phyloP scores from a whole-genome alignment of 202 grass and related monocot species.

The Zizania palustris region DNA sequence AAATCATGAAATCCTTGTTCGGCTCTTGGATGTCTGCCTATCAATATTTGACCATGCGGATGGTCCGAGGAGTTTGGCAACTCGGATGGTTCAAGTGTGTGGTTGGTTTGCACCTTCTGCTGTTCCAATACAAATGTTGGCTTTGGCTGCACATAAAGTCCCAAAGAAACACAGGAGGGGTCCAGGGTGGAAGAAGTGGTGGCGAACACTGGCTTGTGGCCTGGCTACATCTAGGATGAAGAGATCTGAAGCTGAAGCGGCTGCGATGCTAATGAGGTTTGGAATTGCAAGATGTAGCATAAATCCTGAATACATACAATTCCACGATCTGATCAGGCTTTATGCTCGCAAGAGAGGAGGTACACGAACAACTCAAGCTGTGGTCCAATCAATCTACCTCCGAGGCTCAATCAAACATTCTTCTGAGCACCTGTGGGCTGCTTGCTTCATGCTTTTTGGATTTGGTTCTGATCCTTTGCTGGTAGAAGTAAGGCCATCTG shows the following conservation, averaged over 20 bases:
- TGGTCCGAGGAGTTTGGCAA: slow-evolving; percentile 80
- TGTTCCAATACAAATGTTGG: slow-evolving; percentile 72
- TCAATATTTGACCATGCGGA: slow-evolving; percentile 97
- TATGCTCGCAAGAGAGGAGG: slow-evolving; percentile 74
- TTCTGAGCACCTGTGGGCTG: slow-evolving; percentile 84
- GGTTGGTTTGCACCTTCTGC: slow-evolving; percentile 85
- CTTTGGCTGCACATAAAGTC: slow-evolving; percentile 83
- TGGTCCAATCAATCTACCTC: slow-evolving; percentile 79
- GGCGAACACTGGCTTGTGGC: slow-evolving; percentile 56
- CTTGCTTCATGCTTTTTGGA: slow-evolving; percentile 85
- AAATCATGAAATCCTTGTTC: slow-evolving; percentile 67
- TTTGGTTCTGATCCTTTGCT: slow-evolving; percentile 76
- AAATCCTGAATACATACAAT: slow-evolving; percentile 70
- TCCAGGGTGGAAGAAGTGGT: slow-evolving; percentile 69
- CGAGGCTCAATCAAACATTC: slow-evolving; percentile 79
- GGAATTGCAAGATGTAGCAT: slow-evolving; percentile 78
- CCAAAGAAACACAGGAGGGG: slow-evolving; percentile 66
- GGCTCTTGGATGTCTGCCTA: slow-evolving; percentile 88
- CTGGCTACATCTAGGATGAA: slow-evolving; percentile 67
- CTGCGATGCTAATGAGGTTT: slow-evolving; percentile 88
- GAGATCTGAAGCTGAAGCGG: slow-evolving; percentile 93
- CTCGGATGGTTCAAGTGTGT: slow-evolving; percentile 85
- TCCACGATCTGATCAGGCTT: slow-evolving; percentile 85
- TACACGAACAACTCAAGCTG: slow-evolving; percentile 58
- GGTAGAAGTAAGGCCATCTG: slow-evolving; percentile 76